Evolutionary conservation across 306 rosid species (phyloP).

Genomic region (Elaeagnus macrophylla): DNA sequence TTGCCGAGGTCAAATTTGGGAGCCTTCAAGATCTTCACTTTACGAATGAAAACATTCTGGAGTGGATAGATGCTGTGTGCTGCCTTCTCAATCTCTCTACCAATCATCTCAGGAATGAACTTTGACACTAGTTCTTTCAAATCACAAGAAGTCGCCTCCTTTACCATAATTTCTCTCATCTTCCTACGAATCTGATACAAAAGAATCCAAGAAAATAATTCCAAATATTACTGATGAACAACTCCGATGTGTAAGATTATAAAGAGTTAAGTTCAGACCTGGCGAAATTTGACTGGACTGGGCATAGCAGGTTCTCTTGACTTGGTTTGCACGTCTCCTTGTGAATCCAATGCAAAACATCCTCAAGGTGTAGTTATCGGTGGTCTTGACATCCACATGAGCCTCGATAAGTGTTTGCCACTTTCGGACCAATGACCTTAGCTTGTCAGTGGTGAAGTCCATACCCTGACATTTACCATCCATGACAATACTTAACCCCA

Average conservation of each 20-base stretch:
- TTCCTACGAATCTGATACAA: too few species aligned
- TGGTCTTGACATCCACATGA: conserved; percentile 74
- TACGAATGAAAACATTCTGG: conserved; percentile 77
- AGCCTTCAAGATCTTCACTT: conserved; percentile 85
- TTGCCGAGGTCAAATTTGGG: conserved; percentile 92
- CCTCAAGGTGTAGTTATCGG: conserved; percentile 61
- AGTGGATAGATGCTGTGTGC: too few species aligned
- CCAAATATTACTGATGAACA: neutral
- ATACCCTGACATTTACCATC: conserved; percentile 36
- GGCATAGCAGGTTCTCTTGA: conserved; percentile 75
- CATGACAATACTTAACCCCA: neutral
- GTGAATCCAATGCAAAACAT: conserved; percentile 79
- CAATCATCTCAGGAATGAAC: too few species aligned
- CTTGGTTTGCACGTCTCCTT: conserved; percentile 61
- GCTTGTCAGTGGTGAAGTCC: conserved; percentile 68
- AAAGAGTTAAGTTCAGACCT: conserved; percentile 26
- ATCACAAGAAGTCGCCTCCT: too few species aligned
- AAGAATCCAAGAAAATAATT: neutral
- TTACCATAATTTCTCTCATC: too few species aligned
- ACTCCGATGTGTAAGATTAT: too few species aligned
- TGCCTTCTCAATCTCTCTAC: too few species aligned
- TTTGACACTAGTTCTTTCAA: too few species aligned
- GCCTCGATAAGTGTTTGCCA: conserved; percentile 83
- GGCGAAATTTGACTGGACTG: conserved; percentile 72
- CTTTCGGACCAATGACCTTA: conserved; percentile 68